Conservation (phyloP, 192 early-diverging fungal species). For the Linnemannia elongata region DNA sequence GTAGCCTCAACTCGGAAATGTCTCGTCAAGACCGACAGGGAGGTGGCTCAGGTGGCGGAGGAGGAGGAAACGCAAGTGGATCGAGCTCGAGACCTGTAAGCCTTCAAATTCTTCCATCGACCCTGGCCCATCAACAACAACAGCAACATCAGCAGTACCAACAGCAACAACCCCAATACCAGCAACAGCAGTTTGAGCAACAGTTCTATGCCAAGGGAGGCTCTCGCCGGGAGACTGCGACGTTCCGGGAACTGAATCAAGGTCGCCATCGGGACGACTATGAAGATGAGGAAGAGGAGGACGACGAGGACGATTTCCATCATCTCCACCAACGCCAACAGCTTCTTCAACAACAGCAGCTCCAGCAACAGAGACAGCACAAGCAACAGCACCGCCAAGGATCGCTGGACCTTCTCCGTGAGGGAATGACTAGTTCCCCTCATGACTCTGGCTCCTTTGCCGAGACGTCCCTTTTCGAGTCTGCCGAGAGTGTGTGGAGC, state of each 20-base stretch:
- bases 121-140: slow-evolving; percentile 42
- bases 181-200: slow-evolving; percentile 43
- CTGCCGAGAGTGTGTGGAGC: slow-evolving; percentile 52
- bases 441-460: slow-evolving; percentile 48
- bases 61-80: slow-evolving; percentile 7
- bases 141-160: slow-evolving; percentile 45
- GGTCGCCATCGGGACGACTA: slow-evolving; percentile 12
- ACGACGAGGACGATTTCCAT: slow-evolving; percentile 22
- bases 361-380: not conserved
- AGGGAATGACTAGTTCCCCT: slow-evolving; percentile 43
- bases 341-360: slow-evolving; percentile 15
- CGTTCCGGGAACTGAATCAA: slow-evolving; percentile 44
- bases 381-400: slow-evolving; percentile 11
- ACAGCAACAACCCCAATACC: slow-evolving; percentile 49
- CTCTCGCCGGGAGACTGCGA: slow-evolving; percentile 37
- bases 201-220: slow-evolving; percentile 46
- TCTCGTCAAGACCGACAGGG: slow-evolving; percentile 29
- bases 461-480: slow-evolving; percentile 36
- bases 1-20: slow-evolving; percentile 42
- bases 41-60: slow-evolving; percentile 7
- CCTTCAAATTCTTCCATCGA: slow-evolving; percentile 40
- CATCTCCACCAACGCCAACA: slow-evolving; percentile 17
- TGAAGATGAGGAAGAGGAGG: slow-evolving; percentile 35
- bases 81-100: slow-evolving; percentile 28
- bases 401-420: slow-evolving; percentile 35